Evolutionary conservation across 331 rosid genomes (phyloP), one percentile per base, ranked within the genome.

Genomic region (Quercus tomentella): DNA sequence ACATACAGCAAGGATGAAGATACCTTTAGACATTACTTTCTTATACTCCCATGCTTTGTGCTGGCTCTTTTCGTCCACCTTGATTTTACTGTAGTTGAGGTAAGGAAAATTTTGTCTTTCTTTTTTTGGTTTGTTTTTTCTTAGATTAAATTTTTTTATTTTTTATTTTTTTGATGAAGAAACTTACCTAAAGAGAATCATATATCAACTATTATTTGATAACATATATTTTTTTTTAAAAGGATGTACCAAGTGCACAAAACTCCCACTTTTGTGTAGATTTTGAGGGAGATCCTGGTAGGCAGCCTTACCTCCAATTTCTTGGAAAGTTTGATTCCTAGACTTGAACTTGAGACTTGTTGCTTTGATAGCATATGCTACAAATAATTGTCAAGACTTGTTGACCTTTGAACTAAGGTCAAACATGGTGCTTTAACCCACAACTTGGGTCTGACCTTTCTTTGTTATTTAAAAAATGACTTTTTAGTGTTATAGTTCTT

Each of bases 1-100:
- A 77, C 87, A 35, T 77, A 83, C 81, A 75, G 26, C 74, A 80
- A 86, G 73, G 85, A 80, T 55, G 74, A 74, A 74, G 87, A 83
- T 49, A 77, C 79, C 66, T 84, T 84, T 77, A 71, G 58, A 20
- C 87, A 84, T 58, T 80, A 80, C 65, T 76, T 76, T 66, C 81
- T 84, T 14, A 63, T 79, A 33, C 74, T 30, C 31, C 31, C 31
- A n/a, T 83, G 79, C 69, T 56, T 79, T 3, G 45, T 67, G 65
- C 61, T 79, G 62, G 87, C 87, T 66, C 70, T 83, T 70, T 65
- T 83, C 56, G 41, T 79, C 56, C 81, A 45, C 21, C 71, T 2
- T 3, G 49, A 20, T 26, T 83, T 75, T 70, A 70, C 77, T 41
- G 65, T 43, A 28, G 37, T 71, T 51, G 76, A 79, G 62, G 87